A percentile compares a stretch with the other conserved stretches of the same genome.
These are phyloP conservation scores for Thuidium tamariscinum DNA, from an alignment of 225 moss, liverwort and hornwort genomes.

Conservation along the genomic window DNA sequence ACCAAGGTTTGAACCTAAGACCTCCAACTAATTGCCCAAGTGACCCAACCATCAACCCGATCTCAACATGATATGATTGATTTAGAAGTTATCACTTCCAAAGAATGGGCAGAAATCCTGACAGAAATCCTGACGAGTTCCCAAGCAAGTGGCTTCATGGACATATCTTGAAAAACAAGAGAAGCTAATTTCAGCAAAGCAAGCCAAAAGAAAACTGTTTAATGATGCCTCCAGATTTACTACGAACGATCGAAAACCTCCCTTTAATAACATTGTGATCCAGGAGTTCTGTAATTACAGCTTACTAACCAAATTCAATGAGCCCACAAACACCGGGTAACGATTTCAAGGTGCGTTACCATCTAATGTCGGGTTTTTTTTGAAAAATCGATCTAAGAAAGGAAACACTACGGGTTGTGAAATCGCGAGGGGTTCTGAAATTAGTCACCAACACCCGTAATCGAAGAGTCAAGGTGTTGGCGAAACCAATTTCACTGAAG, in stretches of 20 bases:
- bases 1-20: no score
- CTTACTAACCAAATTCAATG: not conserved
- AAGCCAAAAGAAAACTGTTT: not conserved
- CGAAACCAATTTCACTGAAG: not conserved
- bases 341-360: rapidly evolving
- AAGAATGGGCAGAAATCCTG: no score
- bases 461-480: not conserved
- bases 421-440: no score
- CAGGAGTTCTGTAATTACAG: not conserved
- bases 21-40: no score
- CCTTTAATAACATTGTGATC: not conserved
- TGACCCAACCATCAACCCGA: no score
- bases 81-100: no score
- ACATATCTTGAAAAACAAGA: not conserved
- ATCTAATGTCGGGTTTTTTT: not conserved
- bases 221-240: not conserved
- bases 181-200: not conserved
- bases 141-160: not conserved
- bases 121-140: not conserved
- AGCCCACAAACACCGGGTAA: not conserved
- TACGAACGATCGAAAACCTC: not conserved
- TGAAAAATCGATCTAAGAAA: not conserved
- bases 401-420: no score
- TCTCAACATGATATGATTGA: no score
- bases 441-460: no score